Percentiles rank a stretch among this genome's conserved stretches.
phyloP scores from a whole-genome alignment of 768 basidiomycete genomes.

The Termitomyces sp. region DNA sequence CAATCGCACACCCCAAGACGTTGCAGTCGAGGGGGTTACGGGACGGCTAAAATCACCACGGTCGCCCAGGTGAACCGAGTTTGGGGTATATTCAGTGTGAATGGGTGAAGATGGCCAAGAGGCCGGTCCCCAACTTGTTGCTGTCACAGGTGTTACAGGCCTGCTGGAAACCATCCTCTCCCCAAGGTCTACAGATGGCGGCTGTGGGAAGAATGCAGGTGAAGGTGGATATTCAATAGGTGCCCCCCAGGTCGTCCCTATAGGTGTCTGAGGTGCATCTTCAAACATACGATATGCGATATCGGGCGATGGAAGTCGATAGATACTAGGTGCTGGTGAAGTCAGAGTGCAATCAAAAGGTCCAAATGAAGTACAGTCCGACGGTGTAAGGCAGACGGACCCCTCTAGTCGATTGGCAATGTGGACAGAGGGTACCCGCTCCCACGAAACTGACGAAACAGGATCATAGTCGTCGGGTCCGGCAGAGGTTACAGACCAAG shows the following conservation, averaged over 20 bases:
- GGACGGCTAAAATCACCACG: conserved; percentile 36
- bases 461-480: conserved; percentile 54
- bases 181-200: conserved; percentile 47
- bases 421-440: conserved; percentile 50
- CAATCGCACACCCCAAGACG: conserved; percentile 48
- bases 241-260: conserved; percentile 46
- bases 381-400: conserved; percentile 55
- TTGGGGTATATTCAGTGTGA: conserved; percentile 16
- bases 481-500: conserved; percentile 66
- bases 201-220: conserved; percentile 23
- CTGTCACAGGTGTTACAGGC: conserved; percentile 41
- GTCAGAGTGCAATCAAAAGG: conserved; percentile 46
- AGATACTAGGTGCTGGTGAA: conserved; percentile 31
- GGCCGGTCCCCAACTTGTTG: conserved; percentile 34
- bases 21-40: conserved; percentile 40
- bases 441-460: conserved; percentile 35
- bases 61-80: conserved; percentile 39
- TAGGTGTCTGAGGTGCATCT: conserved; percentile 50
- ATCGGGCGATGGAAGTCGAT: conserved; percentile 54
- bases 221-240: conserved; percentile 32
- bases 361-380: conserved; percentile 54
- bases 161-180: conserved; percentile 38
- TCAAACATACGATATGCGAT: conserved; percentile 54
- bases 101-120: conserved; percentile 26
- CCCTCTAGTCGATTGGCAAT: conserved; percentile 49